Base-by-base conservation (phyloP, 768 basidiomycete genomes). In the Trametes cinnabarina region DNA sequence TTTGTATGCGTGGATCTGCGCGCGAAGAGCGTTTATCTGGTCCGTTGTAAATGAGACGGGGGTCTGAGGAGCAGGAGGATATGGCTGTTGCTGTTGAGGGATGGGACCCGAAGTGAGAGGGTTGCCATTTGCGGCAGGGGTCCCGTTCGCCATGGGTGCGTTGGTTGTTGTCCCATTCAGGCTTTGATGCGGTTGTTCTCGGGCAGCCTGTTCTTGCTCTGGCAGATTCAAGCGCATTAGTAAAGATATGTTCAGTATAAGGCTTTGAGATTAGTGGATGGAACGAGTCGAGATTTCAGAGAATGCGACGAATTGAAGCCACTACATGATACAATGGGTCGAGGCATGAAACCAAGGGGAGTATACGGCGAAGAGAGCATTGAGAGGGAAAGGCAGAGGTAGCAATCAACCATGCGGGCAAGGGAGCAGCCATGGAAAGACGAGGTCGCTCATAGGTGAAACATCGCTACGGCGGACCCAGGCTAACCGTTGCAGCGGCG, bases 1-100 rank as follows among this genome's bases (percentile, higher is more conserved):
- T 67, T 87, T 90, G 76, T 87, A 93, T 3, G 92, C 91, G 47
- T 86, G 81, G 15, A 94, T 92, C 64, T 94, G 92, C 0, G 88
- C 84, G 14, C 88, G 82, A n/a, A 94, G 79, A 10, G 87, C 82
- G 55, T 76, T 78, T 46, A 92, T 85, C 66, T 92, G 92, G 58
- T 89, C 87, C 0, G 69, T 74, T 4, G 89, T 87, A 68, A 95
- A 93, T 4, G 88, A 87, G 28, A 92, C 84, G 37, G 90, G 88
- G 0, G 88, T 87, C 26, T 83, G 78, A 3, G 87, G 81, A n/a
- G 81, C 76, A 19, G 77, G 71, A 12, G 83, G 82, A 37, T 78
- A 74, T 12, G 79, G 60, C 47, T 79, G 83, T 1, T 77, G 60
- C 47, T 79, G 83, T 1, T 77, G 67, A 12, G 85, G 79, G 22